Evolutionary conservation across 2,329 filamentous ascomycete species (phyloP).

Genomic region (Neoarthrinium moseri): DNA sequence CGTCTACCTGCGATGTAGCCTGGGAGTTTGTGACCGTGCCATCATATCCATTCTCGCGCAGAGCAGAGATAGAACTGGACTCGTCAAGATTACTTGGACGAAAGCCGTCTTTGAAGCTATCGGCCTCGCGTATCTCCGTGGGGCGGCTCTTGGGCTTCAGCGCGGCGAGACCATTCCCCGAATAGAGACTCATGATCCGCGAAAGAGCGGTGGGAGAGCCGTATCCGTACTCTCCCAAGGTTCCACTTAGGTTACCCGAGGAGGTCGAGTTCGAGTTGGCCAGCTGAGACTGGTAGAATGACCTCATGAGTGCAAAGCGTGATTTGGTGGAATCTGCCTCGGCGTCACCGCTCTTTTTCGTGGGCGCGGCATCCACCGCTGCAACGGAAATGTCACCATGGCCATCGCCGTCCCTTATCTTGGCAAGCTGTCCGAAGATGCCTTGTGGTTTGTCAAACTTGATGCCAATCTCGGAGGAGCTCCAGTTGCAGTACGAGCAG

Average conservation of each 20-base stretch:
- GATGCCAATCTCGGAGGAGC: conserved; percentile 82
- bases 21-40: conserved; percentile 54
- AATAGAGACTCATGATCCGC: conserved; percentile 90
- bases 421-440: conserved; percentile 76
- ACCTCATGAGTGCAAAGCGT: conserved; percentile 66
- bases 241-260: conserved; percentile 41
- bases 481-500: conserved; percentile 93
- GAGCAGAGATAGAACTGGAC: conserved; percentile 55
- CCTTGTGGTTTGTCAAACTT: conserved; percentile 87
- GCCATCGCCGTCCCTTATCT: conserved; percentile 61
- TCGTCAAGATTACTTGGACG: conserved; percentile 63
- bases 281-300: conserved; percentile 81
- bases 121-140: conserved; percentile 78
- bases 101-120: conserved; percentile 69
- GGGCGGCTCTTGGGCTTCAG: conserved; percentile 68
- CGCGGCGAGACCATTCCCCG: conserved; percentile 58
- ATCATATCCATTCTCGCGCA: conserved; percentile 62
- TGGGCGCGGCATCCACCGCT: conserved; percentile 24
- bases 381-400: conserved; percentile 20
- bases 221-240: conserved; percentile 53
- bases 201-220: conserved; percentile 78
- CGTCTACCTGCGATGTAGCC: conserved; percentile 45
- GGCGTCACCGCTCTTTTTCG: conserved; percentile 51
- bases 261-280: conserved; percentile 58
- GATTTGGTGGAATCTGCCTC: conserved; percentile 54